Base-by-base conservation (phyloP, 768 basidiomycete species). In the Scleroderma citrinum region DNA sequence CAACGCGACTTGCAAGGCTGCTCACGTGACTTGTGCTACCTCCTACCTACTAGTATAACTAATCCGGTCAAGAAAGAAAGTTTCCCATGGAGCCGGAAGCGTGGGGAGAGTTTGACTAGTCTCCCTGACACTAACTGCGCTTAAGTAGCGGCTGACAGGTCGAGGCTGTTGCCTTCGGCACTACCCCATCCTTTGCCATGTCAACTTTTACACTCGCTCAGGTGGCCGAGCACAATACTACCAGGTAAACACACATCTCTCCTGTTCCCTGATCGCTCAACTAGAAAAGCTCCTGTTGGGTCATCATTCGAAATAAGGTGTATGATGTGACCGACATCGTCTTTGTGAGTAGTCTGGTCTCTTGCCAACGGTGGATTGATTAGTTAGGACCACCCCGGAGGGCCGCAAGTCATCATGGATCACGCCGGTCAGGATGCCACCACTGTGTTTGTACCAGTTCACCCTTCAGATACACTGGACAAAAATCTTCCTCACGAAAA, bases 351-450 rank as follows among this genome's bases (percentile, higher is more conserved):
- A 20, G 24, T 8, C 5, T 30, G n/a, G 24, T 14, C 7, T 3
- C 17, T 29, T 12, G 12, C 5, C 2, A 3, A 24, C 23, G 1
- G n/a, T 13, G 35, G 12, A 16, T 53, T 43, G 20, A 34, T 12
- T 45, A 29, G 55, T 23, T 55, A 85, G 82, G 77, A 83, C 44
- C 87, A 90, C 56, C 87, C 87, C 7, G 92, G 94, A 17, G 94
- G 94, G 2, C 70, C 83, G 16, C 76, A 78, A 48, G 85, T 91
- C 59, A 89, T 97, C 52, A 61, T 95, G 17, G 83, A 81, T 59
- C 88, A 91, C 58, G 92, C 81, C 8, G 94, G 94, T 8, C 77
- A 75, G 52, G 93, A 93, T 63, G 91, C 90, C n/a, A 89, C 87
- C 0, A 66, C 67, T 6, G 84, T 71, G 4, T 89, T 84, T 60